Conservation (phyloP, 805 yeast species). For the Candida silvicultrix region DNA sequence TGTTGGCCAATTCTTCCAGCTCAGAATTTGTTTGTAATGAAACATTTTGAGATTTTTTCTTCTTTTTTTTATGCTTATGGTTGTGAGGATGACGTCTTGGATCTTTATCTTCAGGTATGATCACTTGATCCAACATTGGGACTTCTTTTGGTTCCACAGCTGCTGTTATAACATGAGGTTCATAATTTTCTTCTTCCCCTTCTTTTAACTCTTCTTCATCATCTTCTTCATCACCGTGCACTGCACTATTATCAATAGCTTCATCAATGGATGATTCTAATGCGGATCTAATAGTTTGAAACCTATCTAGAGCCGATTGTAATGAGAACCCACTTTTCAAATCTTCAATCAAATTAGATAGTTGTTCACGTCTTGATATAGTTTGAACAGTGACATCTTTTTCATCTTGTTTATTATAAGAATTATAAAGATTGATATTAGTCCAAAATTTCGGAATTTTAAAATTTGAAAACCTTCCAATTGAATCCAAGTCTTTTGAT, state of each 20-base stretch:
- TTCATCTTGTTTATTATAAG: background rate
- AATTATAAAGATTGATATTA: slow-evolving; percentile 1
- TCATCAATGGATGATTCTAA: slow-evolving; percentile 24
- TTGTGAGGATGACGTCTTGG: slow-evolving; percentile 7
- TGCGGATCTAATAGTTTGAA: slow-evolving; percentile 32
- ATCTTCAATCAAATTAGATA: slow-evolving; percentile 28
- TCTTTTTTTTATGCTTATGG: background rate
- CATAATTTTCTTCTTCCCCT: slow-evolving; percentile 30
- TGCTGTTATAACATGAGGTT: slow-evolving; percentile 48
- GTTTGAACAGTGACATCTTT: background rate
- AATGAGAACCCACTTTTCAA: slow-evolving; percentile 40
- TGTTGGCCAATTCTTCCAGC: slow-evolving; percentile 11
- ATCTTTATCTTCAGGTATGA: slow-evolving; percentile 38
- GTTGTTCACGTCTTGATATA: slow-evolving; percentile 23
- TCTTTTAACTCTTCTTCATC: slow-evolving; percentile 8
- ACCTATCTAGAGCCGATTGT: slow-evolving; percentile 44
- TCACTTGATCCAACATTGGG: slow-evolving; percentile 46
- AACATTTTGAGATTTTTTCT: slow-evolving; percentile 9
- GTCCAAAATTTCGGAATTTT: slow-evolving; percentile 18
- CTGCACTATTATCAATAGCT: slow-evolving; percentile 24
- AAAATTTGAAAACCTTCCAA: slow-evolving; percentile 32
- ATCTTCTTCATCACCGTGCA: slow-evolving; percentile 34
- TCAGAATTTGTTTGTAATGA: slow-evolving; percentile 3
- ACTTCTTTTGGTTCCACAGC: slow-evolving; percentile 41
- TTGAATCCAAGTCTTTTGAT: slow-evolving; percentile 42